These are phyloP conservation scores for Gossypium longicalyx DNA, from an alignment of 345 rosid species.

Conservation along the genomic window DNA sequence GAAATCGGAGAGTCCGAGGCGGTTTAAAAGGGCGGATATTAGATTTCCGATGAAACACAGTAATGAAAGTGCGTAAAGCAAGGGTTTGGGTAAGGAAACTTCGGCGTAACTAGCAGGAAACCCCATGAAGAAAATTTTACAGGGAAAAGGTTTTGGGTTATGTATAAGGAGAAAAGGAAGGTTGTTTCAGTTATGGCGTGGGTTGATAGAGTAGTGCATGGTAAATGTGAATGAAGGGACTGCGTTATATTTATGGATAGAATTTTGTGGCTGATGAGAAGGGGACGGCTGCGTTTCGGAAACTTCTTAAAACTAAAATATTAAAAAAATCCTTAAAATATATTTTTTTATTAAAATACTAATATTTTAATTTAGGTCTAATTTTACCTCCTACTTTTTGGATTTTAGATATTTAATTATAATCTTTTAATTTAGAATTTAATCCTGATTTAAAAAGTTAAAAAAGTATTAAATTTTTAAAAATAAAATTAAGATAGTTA, in stretches of 20 bases:
- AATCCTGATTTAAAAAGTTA: too few species aligned
- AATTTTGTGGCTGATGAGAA: not conserved
- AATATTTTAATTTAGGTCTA: too few species aligned
- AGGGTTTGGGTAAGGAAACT: conserved; percentile 56
- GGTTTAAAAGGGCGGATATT: conserved; percentile 46
- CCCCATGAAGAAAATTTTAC: conserved; percentile 41
- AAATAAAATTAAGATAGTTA: too few species aligned
- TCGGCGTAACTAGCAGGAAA: conserved; percentile 75
- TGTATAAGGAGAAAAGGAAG: too few species aligned
- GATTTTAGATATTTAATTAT: too few species aligned
- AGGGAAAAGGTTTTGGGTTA: too few species aligned
- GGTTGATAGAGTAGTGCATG: not conserved
- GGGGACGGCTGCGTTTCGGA: not conserved
- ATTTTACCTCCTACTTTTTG: too few species aligned
- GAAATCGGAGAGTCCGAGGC: conserved; percentile 72
- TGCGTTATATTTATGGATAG: not conserved
- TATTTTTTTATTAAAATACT: too few species aligned
- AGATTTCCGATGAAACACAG: conserved; percentile 54
- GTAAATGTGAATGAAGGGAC: not conserved
- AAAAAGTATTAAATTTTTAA: too few species aligned
- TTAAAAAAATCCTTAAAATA: too few species aligned
- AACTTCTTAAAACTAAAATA: too few species aligned
- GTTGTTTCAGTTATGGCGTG: not conserved
- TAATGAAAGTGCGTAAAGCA: conserved; percentile 59
- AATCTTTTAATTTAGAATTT: too few species aligned